Percentiles rank a stretch among this genome's conserved stretches.
These are phyloP conservation scores for Nemophila menziesii DNA, from an alignment of 257 asterid genomes.

Conservation along the genomic window DNA sequence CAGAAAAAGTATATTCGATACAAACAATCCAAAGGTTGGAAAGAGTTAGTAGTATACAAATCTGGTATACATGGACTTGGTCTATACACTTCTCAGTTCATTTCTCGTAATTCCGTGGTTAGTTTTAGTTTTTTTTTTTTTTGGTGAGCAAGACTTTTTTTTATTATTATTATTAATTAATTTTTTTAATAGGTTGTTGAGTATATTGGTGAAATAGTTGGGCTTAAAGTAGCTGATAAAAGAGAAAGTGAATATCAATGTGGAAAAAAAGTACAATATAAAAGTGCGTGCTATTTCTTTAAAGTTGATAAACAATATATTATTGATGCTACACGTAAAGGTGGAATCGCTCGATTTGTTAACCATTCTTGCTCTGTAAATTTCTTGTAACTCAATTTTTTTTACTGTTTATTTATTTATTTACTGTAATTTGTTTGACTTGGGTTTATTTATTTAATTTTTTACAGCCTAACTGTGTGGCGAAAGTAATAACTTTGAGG, in stretches of 20 bases:
- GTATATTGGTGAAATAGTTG: slow-evolving; percentile 59
- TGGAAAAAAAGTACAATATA: slow-evolving; percentile 47
- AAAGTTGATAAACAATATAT: slow-evolving; percentile 48
- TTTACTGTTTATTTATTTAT: background rate
- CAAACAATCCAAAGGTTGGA: slow-evolving; percentile 50
- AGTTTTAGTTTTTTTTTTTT: slow-evolving; percentile 1
- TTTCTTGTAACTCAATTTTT: background rate
- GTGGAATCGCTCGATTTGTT: slow-evolving; percentile 66
- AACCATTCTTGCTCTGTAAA: slow-evolving; percentile 56
- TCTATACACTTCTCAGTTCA: slow-evolving; percentile 55
- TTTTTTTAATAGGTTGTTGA: slow-evolving; percentile 42
- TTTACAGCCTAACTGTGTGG: slow-evolving; percentile 55
- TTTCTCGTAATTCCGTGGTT: slow-evolving; percentile 47
- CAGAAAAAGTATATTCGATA: slow-evolving; percentile 54
- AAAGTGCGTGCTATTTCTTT: slow-evolving; percentile 62
- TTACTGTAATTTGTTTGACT: background rate
- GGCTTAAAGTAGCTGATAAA: slow-evolving; percentile 52
- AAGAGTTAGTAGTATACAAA: slow-evolving; percentile 51
- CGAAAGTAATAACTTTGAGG: slow-evolving; percentile 49
- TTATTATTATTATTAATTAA: background rate
- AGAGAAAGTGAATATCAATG: slow-evolving; percentile 56
- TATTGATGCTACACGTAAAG: slow-evolving; percentile 62
- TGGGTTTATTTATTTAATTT: slow-evolving; percentile 12
- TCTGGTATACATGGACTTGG: slow-evolving; percentile 64
- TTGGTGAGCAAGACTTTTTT: background rate